These are phyloP conservation scores for Nakazawaea anatomiae DNA, from an alignment of 805 yeast species.

Conservation along the genomic window DNA sequence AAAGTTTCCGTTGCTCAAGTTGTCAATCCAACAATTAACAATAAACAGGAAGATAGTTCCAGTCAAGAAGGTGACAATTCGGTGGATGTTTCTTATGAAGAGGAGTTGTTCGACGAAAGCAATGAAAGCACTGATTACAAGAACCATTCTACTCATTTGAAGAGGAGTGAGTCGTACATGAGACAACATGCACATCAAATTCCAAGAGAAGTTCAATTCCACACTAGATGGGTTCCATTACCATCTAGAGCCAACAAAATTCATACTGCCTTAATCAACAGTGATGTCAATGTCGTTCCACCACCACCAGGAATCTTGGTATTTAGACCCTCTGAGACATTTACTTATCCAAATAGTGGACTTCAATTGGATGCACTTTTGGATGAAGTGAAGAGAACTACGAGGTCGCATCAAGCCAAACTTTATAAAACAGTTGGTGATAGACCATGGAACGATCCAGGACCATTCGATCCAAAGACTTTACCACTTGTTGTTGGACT, in stretches of 20 bases:
- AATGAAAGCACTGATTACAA: background rate
- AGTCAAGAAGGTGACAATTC: constrained; percentile 5
- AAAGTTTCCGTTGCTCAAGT: constrained; percentile 67
- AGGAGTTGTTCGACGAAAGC: background rate
- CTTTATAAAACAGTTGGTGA: constrained; percentile 40
- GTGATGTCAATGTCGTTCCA: constrained; percentile 50
- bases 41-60: constrained; percentile 7
- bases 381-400: constrained; percentile 56
- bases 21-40: constrained; percentile 49
- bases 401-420: constrained; percentile 55
- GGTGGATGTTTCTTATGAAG: background rate
- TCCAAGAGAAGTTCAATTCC: constrained; percentile 30
- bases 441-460: constrained; percentile 86
- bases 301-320: constrained; percentile 93
- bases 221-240: constrained; percentile 68
- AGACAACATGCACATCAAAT: background rate
- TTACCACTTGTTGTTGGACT: constrained; percentile 23
- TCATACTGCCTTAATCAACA: constrained; percentile 40
- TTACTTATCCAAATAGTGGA: constrained; percentile 77
- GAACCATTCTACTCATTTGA: background rate
- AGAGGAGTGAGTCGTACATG: background rate
- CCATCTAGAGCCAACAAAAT: constrained; percentile 24
- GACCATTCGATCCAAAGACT: constrained; percentile 41
- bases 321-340: constrained; percentile 75
- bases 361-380: constrained; percentile 62